Base-by-base conservation (phyloP, 768 basidiomycete species). In the Lactarius vividus region DNA sequence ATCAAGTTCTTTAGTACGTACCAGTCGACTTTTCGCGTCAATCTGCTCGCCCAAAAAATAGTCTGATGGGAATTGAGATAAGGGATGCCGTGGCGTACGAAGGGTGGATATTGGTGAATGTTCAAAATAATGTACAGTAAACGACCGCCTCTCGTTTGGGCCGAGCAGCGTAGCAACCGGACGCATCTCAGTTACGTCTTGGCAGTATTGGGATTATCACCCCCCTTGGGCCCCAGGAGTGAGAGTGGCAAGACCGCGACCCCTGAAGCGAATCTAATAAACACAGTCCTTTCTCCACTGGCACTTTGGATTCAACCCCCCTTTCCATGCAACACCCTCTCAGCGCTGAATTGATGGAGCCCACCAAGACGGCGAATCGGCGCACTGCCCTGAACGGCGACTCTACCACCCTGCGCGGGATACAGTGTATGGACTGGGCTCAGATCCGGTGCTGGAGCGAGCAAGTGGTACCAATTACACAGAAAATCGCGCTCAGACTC, bases 1-100 rank as follows among this genome's bases (percentile, higher is more conserved):
- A 52, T 26, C 37, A 33, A 28, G 18, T 18, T 11, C 26, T n/a
- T 52, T 64, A 87, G 85, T 4, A 85, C 85, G 6, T 88, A 86
- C 75, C 77, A 83, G 57, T 83, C 85, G 2, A 81, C 80, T 8
- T 76, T 74, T 31, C 82, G 86, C 29, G 85, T 80, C 9, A 86
- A 83, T 67, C 75, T 80, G 3, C 79, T 88, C 6, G 87, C 87
- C 3, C 80, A 83, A 68, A 85, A 84, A 72, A 85, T 88, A 55
- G 76, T 16, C 49, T 52, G 26, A 23, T 11, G 46, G 23, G 11
- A 23, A n/a, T 26, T 11, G 49, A 52, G 49, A 52, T 16, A 26
- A 52, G 26, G 13, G 23, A 2, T 23, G 23, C 23, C 33, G 9
- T 9, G 33, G 5, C 1, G 46, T 23, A 8, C 46, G 11, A n/a